Evolutionary conservation across 495 filamentous ascomycete genomes (phyloP).

Genomic region (Penicillium antarcticum): DNA sequence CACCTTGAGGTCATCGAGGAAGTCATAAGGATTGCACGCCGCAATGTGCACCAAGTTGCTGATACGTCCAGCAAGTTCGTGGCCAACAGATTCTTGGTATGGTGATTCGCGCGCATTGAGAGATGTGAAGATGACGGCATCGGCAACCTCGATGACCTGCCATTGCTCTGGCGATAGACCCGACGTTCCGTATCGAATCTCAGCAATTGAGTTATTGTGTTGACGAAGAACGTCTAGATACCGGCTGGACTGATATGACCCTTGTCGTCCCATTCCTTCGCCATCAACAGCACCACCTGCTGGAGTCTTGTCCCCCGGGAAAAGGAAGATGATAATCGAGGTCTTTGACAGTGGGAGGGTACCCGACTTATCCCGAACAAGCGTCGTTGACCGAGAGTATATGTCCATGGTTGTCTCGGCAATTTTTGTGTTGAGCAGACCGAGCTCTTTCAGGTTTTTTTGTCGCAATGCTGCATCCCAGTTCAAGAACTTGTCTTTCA

Average conservation of each 20-base stretch:
- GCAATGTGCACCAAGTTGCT: slow-evolving; percentile 35
- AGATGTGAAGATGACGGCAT: slow-evolving; percentile 40
- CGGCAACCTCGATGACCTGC: slow-evolving; percentile 30
- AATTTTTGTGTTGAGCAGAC: slow-evolving; percentile 19
- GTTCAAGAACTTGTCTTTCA: slow-evolving; percentile 36
- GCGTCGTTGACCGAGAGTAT: slow-evolving; percentile 40
- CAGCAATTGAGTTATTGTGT: slow-evolving; percentile 19
- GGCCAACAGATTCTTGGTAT: slow-evolving; percentile 36
- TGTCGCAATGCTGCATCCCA: slow-evolving; percentile 26
- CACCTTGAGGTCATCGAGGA: slow-evolving; percentile 36
- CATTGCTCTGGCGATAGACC: slow-evolving; percentile 29
- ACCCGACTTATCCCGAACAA: slow-evolving; percentile 33
- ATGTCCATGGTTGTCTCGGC: slow-evolving; percentile 25
- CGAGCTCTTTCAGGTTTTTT: slow-evolving; percentile 13
- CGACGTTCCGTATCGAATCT: slow-evolving; percentile 32
- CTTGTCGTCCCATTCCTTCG: slow-evolving; percentile 36
- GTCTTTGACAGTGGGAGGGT: slow-evolving; percentile 33
- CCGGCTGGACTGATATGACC: slow-evolving; percentile 25
- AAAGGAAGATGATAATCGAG: slow-evolving; percentile 38
- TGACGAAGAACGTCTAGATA: slow-evolving; percentile 35
- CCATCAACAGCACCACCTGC: slow-evolving; percentile 46
- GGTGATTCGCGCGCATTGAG: slow-evolving; percentile 42
- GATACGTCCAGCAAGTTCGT: slow-evolving; percentile 29
- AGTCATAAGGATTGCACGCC: slow-evolving; percentile 48
- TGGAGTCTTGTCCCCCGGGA: slow-evolving; percentile 38